Base-by-base conservation (phyloP, 169 alveolate genomes). In the Cryptosporidium ryanae region DNA sequence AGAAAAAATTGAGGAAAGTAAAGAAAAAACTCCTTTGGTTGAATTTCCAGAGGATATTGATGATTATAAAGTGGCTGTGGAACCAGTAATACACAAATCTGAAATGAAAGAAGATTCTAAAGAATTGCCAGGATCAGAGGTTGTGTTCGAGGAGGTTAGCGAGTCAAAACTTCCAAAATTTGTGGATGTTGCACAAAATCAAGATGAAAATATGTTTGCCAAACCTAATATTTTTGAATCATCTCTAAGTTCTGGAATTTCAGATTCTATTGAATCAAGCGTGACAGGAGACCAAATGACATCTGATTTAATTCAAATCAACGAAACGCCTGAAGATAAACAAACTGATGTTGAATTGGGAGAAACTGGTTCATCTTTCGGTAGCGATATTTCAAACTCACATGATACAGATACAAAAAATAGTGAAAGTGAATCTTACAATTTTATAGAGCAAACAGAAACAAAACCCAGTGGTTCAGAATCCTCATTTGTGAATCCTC, bases 91-190 rank as follows among this genome's bases (percentile, higher is more conserved):
- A 52, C 49, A 32, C 5, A 15, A 17, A 15, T 18, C 48, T 10
- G 13, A 31, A 6, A 50, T 31, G 21, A 25, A 6, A 10, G 67
- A 68, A 13, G 29, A 27, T 49, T 68, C 83, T n/a, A 44, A 55
- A 46, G 46, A 48, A 34, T 25, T 13, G 21, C 27, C 21, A 0
- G 44, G 43, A 17, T 68, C 66, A 17, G 83, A 68, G 15, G 65
- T 52, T 10, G 52, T 68, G 27, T 68, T 68, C 52, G 83, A 68
- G 32, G 83, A 68, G 0, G 55, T 64, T 12, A 68, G 83, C n/a
- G 67, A 68, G 23, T 68, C 83, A 52, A 49, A 68, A n/a, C 54
- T 68, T 17, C 83, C 83, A 15, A 54, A 17, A 68, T 68, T 68
- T 55, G 46, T 10, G 8, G 46, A 38, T 6, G 17, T 21, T 17